Evolutionary conservation across 208 protist genomes (phyloP).

Genomic region (Kentomonas sorsogonicus): DNA sequence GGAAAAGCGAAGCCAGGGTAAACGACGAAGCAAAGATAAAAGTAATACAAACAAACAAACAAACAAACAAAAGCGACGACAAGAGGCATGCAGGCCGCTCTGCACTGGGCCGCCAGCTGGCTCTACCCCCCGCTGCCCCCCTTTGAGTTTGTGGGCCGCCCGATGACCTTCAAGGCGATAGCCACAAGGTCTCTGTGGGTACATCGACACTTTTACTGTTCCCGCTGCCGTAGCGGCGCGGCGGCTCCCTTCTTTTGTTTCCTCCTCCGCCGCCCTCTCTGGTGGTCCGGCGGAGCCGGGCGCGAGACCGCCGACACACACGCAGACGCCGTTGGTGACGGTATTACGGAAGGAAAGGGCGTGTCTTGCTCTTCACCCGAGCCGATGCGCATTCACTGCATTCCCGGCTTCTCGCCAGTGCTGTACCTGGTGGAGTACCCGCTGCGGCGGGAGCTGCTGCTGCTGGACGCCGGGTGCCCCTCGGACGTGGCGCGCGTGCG

Average conservation of each 20-base stretch:
- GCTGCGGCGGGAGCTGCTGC: constrained; percentile 21
- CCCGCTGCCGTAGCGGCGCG: background rate
- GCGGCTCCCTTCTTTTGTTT: background rate
- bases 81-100: background rate
- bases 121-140: background rate
- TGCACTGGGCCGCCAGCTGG: background rate
- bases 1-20: too few species aligned
- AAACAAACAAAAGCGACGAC: too few species aligned
- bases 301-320: too few species aligned
- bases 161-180: constrained; percentile 12
- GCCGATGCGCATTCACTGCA: constrained; percentile 37
- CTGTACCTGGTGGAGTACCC: constrained; percentile 43
- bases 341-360: too few species aligned
- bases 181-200: constrained; percentile 29
- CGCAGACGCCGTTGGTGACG: too few species aligned
- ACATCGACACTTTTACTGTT: background rate
- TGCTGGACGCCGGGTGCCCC: constrained; percentile 41
- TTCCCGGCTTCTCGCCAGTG: constrained; percentile 29
- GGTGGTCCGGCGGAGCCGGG: too few species aligned
- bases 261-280: background rate
- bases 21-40: constrained; percentile 88
- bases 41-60: constrained; percentile 90
- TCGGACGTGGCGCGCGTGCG: constrained; percentile 30
- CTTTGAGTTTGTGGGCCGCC: constrained; percentile 31
- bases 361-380: too few species aligned